Conservation (phyloP, 2,329 filamentous ascomycete genomes). For the Apiospora kogelbergensis region DNA sequence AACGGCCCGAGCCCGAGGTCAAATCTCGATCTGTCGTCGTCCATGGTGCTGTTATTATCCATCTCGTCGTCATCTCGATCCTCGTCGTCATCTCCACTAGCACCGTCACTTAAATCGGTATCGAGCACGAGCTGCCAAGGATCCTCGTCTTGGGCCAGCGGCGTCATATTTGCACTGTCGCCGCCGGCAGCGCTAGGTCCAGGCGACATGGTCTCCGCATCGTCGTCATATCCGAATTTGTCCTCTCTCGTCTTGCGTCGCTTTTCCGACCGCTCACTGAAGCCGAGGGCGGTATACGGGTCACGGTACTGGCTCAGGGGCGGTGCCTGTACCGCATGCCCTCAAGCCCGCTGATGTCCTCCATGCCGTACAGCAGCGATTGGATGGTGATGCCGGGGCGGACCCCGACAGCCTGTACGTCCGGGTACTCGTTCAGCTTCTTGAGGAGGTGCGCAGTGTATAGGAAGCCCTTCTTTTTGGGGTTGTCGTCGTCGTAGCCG, state of each 20-base stretch:
- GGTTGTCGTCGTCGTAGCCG: constrained; percentile 44
- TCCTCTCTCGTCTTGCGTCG: background rate
- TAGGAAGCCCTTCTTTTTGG: constrained; percentile 36
- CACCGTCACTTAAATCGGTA: constrained; percentile 21
- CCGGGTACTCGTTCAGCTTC: constrained; percentile 26
- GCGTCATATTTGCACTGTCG: constrained; percentile 21
- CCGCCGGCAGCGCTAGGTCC: constrained; percentile 13
- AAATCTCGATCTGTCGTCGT: background rate
- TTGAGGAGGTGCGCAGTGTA: constrained; percentile 29
- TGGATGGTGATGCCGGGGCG: constrained; percentile 23
- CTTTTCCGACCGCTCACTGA: constrained; percentile 1
- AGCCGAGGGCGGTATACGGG: constrained; percentile 11
- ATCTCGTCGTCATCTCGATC: constrained; percentile 20
- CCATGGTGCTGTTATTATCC: constrained; percentile 4
- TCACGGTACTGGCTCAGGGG: constrained; percentile 4
- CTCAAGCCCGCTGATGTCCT: constrained; percentile 23
- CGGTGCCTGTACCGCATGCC: constrained; percentile 18
- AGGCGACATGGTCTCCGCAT: background rate
- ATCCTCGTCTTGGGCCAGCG: constrained; percentile 24
- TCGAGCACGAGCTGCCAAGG: constrained; percentile 30
- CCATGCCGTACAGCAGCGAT: constrained; percentile 28
- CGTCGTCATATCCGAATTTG: background rate
- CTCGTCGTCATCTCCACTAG: constrained; percentile 20
- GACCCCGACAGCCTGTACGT: constrained; percentile 24
- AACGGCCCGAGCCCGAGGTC: background rate